These are phyloP conservation scores for Talaromyces borbonicus DNA, from an alignment of 495 filamentous ascomycete species.

Conservation along the genomic window DNA sequence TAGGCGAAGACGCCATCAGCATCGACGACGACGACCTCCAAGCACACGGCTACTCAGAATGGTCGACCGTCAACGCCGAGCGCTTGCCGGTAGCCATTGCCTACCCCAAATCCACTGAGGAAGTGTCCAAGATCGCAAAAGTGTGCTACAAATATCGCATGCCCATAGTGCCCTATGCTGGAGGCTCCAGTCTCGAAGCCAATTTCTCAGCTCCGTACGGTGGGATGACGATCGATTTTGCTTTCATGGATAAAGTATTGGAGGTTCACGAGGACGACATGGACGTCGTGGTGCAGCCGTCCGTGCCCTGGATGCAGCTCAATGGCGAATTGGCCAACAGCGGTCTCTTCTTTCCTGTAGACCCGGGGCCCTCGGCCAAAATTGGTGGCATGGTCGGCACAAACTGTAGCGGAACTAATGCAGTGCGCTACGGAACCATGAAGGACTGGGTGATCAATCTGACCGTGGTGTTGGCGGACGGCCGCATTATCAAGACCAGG, in stretches of 20 bases:
- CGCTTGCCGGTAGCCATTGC: conserved; percentile 70
- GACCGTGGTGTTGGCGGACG: conserved; percentile 88
- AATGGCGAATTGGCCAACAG: conserved; percentile 66
- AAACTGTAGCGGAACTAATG: conserved; percentile 87
- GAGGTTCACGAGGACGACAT: conserved; percentile 76
- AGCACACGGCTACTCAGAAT: conserved; percentile 79
- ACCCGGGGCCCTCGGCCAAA: conserved; percentile 62
- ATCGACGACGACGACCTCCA: conserved; percentile 76
- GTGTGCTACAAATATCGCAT: conserved; percentile 74
- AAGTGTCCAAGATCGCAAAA: conserved; percentile 71
- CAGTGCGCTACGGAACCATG: conserved; percentile 93
- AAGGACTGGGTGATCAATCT: conserved; percentile 88
- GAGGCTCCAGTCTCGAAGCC: conserved; percentile 77
- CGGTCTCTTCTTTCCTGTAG: conserved; percentile 83
- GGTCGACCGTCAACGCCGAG: conserved; percentile 75
- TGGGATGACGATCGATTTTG: conserved; percentile 83
- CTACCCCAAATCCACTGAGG: conserved; percentile 67
- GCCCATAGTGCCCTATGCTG: conserved; percentile 78
- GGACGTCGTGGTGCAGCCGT: conserved; percentile 86
- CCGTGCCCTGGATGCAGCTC: conserved; percentile 82
- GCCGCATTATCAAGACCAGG: conserved; percentile 77
- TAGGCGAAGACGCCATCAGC: conserved; percentile 66
- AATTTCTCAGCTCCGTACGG: conserved; percentile 82
- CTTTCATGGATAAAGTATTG: conserved; percentile 73
- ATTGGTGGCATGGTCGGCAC: conserved; percentile 97